A percentile compares a stretch with the other conserved stretches of the same genome.
phyloP scores from a whole-genome alignment of 1,139 yeast species.

The Hyphopichia pseudoburtonii region DNA sequence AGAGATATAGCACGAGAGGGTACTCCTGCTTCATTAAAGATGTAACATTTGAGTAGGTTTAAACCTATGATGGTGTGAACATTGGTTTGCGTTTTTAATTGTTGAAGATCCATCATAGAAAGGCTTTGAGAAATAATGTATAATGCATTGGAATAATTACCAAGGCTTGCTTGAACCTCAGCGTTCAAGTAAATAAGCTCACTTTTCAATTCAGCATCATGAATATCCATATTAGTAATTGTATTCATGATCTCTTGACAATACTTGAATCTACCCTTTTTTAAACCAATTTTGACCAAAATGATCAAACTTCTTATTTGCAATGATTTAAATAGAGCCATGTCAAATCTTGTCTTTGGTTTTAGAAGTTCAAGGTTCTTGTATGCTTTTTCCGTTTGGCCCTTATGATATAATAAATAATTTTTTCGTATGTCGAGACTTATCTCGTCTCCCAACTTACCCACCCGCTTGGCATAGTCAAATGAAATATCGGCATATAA shows the following conservation, averaged over 20 bases:
- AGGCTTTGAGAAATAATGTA: conserved; percentile 29
- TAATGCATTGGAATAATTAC: conserved; percentile 37
- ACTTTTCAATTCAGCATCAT: conserved; percentile 31
- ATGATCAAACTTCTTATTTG: conserved; percentile 38
- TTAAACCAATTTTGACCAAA: conserved; percentile 34
- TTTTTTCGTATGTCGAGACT: conserved; percentile 40
- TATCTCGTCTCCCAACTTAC: conserved; percentile 36
- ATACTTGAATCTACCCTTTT: conserved; percentile 32
- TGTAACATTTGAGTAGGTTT: conserved; percentile 43
- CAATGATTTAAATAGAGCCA: conserved; percentile 37
- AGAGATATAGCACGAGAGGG: conserved; percentile 44
- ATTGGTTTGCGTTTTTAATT: conserved; percentile 24
- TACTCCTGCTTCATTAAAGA: conserved; percentile 36
- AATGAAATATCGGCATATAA: conserved; percentile 47
- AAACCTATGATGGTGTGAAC: conserved; percentile 41
- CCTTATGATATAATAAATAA: conserved; percentile 32
- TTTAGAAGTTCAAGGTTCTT: conserved; percentile 26
- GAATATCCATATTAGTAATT: conserved; percentile 23
- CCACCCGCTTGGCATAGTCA: conserved; percentile 26
- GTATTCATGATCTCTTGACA: conserved; percentile 24
- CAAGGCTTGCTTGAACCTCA: conserved; percentile 28
- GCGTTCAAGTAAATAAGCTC: conserved; percentile 28
- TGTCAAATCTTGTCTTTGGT: conserved; percentile 21
- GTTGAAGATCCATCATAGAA: conserved; percentile 18
- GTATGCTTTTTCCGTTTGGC: conserved; percentile 40